phyloP scores from a whole-genome alignment of 163 green algal genomes.

The Chlorella variabilis region DNA sequence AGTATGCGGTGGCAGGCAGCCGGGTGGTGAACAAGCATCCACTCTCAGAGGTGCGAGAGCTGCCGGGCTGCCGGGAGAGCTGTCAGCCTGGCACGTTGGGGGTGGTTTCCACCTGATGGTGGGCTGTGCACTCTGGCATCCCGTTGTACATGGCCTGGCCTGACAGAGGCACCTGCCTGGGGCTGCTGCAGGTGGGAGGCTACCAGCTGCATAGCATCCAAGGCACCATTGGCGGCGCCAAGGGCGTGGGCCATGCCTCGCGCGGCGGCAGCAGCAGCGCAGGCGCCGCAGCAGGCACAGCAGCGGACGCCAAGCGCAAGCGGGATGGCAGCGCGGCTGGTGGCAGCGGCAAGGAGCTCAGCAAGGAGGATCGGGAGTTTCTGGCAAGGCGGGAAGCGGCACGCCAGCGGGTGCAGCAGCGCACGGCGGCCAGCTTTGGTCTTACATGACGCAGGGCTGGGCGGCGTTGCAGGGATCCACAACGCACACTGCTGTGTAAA shows the following conservation, averaged over 20 bases:
- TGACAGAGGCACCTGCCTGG: too few relatives aligned
- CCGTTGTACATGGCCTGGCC: too few relatives aligned
- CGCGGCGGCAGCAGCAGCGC: neutral
- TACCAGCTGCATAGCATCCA: slow-evolving; percentile 57
- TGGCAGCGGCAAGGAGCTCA: slow-evolving; percentile 17
- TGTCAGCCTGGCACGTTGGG: too few relatives aligned
- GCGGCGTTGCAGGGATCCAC: too few relatives aligned
- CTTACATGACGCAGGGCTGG: slow-evolving; percentile 2
- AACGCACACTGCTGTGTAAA: too few relatives aligned
- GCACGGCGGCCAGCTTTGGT: slow-evolving; percentile 54
- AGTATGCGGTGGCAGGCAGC: slow-evolving; percentile 21
- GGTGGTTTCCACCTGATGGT: too few relatives aligned
- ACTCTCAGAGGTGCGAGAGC: slow-evolving; percentile 22
- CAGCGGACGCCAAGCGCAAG: slow-evolving; percentile 14
- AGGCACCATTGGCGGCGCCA: slow-evolving; percentile 55
- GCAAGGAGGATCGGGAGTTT: slow-evolving; percentile 56
- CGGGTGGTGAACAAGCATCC: slow-evolving; percentile 38
- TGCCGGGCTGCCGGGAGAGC: too few relatives aligned
- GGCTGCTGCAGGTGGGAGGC: slow-evolving; percentile 53
- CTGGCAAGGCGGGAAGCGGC: slow-evolving; percentile 56
- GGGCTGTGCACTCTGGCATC: too few relatives aligned
- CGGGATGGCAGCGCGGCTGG: neutral
- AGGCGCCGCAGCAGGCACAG: neutral
- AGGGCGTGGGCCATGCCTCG: slow-evolving; percentile 39
- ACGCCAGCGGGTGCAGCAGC: slow-evolving; percentile 53